Percentiles rank a stretch among this genome's conserved stretches.
Conservation (phyloP, 192 early-diverging fungal genomes). For the Coemansia sp. region DNA sequence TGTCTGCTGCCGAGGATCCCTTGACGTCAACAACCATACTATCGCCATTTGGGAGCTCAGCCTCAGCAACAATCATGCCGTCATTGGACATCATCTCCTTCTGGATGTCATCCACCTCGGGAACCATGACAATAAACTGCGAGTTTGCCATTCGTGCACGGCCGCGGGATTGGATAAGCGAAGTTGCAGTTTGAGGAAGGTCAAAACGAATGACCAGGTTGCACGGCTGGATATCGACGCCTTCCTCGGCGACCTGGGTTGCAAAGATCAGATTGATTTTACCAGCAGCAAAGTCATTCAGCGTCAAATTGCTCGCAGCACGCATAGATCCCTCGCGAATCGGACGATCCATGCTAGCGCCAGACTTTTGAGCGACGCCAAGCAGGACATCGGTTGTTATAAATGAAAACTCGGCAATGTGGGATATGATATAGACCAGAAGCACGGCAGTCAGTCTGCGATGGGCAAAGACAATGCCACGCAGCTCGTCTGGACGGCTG, state of each 20-base stretch:
- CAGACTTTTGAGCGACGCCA: constrained; percentile 30
- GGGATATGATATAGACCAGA: constrained; percentile 55
- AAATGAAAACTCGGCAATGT: constrained; percentile 57
- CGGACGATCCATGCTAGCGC: constrained; percentile 27
- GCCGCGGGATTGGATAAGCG: constrained; percentile 89
- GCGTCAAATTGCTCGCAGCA: constrained; percentile 45
- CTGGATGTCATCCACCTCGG: constrained; percentile 23
- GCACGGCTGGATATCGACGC: constrained; percentile 90
- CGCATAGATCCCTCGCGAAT: constrained; percentile 39
- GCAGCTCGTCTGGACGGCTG: constrained; percentile 57
- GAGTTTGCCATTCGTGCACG: constrained; percentile 74
- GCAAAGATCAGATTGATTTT: constrained; percentile 79
- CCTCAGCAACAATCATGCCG: neutral
- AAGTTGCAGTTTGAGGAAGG: constrained; percentile 67
- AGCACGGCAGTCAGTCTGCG: constrained; percentile 70
- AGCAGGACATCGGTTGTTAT: constrained; percentile 44
- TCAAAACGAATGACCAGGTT: constrained; percentile 88
- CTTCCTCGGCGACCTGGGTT: constrained; percentile 94
- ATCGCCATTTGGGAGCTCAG: neutral
- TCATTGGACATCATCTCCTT: constrained; percentile 1
- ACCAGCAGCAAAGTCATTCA: constrained; percentile 67
- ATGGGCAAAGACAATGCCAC: constrained; percentile 87
- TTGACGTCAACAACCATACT: neutral
- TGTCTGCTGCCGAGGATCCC: neutral
- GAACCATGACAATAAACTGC: constrained; percentile 74